phyloP scores from a whole-genome alignment of 768 basidiomycete species.

The Lepiota venenata region DNA sequence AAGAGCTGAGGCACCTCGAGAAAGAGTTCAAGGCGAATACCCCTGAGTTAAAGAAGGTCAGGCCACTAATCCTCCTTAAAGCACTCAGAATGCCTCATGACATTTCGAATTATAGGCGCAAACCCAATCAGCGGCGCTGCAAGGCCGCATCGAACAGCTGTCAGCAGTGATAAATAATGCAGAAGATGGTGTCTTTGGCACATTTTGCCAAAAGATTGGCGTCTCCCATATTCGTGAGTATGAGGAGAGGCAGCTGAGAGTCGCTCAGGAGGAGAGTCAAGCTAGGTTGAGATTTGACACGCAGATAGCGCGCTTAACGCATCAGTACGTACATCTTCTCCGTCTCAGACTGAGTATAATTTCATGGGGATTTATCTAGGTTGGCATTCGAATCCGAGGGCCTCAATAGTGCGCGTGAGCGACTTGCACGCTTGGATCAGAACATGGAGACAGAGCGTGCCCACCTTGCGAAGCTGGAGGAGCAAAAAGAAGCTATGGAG shows the following conservation, averaged over 20 bases:
- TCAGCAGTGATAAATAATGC: conserved; percentile 62
- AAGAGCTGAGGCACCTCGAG: conserved; percentile 81
- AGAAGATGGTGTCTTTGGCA: conserved; percentile 74
- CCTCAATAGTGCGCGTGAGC: conserved; percentile 57
- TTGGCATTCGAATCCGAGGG: conserved; percentile 81
- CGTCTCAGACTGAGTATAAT: not conserved
- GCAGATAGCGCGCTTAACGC: conserved; percentile 80
- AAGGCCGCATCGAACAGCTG: conserved; percentile 52
- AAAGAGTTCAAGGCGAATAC: conserved; percentile 61
- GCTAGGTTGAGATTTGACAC: conserved; percentile 80
- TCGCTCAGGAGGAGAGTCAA: conserved; percentile 86
- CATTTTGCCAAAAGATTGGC: conserved; percentile 78
- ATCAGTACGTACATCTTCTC: conserved; percentile 57
- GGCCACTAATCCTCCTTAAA: not conserved
- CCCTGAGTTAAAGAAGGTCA: conserved; percentile 73
- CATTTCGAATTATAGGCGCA: conserved; percentile 41
- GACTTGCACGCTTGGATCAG: conserved; percentile 52
- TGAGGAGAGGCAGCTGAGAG: conserved; percentile 86
- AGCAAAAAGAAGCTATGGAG: conserved; percentile 51
- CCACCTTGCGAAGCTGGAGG: conserved; percentile 50
- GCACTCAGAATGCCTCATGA: not conserved
- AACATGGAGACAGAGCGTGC: conserved; percentile 49
- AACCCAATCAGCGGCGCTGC: conserved; percentile 46
- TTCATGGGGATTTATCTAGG: conserved; percentile 34
- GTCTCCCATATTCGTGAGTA: conserved; percentile 87